Base-by-base conservation (phyloP, 2,329 filamentous ascomycete genomes). In the Aulographum hederae region DNA sequence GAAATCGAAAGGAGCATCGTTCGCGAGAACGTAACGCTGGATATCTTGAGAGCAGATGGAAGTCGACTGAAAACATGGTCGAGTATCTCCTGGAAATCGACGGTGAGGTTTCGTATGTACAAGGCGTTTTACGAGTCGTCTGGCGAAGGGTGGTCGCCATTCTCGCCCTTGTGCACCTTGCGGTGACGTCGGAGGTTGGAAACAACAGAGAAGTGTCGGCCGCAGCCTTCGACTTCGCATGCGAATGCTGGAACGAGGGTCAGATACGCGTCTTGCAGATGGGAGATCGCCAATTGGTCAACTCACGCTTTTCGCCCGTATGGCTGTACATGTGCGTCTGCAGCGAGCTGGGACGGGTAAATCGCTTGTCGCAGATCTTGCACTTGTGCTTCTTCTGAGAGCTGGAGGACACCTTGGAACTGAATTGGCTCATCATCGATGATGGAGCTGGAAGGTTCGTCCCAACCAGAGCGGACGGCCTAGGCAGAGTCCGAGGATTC, bases 331-430 rank as follows among this genome's bases (percentile, higher is more conserved):
- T 94, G 52, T 95, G 86, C 19, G 86, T 95, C 52, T 94, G 86
- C 25, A 95, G 57, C 11, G 86, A 94, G 50, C 84, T 93, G 2
- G 86, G 86, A 33, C 86, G 71, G 2, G 86, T 94, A 54, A 95
- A 95, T 27, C 86, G 74, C 67, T 95, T 94, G 57, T 94, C 86
- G 62, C 86, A 95, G 37, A 95, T 80, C 60, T 93, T 94, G 69
- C 86, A 95, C 64, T 94, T 94, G 62, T 95, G 89, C 66, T 95
- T 95, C 73, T 95, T 95, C 52, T 94, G 84, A 6, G 86, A 89
- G 58, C 82, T 93, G 13, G 81, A 85, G 0, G 84, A 85, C 32
- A 94, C 76, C 58, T 94, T 94, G 39, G 86, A 94, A 57, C 81
- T 94, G 60, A 95, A 95, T 46, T 92, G 85, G 32, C 82, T 74